These are phyloP conservation scores for Penicillium macrosclerotiorum DNA, from an alignment of 495 filamentous ascomycete species.

Conservation along the genomic window DNA sequence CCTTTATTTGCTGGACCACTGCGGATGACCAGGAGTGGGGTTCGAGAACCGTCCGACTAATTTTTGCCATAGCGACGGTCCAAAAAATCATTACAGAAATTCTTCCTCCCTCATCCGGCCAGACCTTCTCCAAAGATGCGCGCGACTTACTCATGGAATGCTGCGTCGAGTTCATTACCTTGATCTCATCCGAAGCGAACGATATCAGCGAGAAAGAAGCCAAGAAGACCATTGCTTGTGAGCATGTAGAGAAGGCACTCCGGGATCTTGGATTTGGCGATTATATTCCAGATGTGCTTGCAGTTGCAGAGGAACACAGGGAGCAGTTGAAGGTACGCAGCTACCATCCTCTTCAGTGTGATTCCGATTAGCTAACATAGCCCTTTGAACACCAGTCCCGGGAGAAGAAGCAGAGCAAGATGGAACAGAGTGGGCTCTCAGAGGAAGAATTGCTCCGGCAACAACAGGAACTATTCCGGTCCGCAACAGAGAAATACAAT, in stretches of 20 bases:
- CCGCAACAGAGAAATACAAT: slow-evolving; percentile 74
- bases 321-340: slow-evolving; percentile 79
- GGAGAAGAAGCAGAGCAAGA: slow-evolving; percentile 95
- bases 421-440: slow-evolving; percentile 87
- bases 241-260: slow-evolving; percentile 92
- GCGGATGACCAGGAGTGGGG: slow-evolving; percentile 7
- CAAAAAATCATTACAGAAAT: slow-evolving; percentile 98
- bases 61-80: slow-evolving; percentile 84
- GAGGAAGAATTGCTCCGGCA: slow-evolving; percentile 85
- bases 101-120: slow-evolving; percentile 64
- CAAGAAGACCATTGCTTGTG: slow-evolving; percentile 97
- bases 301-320: slow-evolving; percentile 87
- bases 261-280: slow-evolving; percentile 87
- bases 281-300: slow-evolving; percentile 81
- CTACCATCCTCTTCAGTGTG: not conserved
- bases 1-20: not conserved
- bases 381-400: slow-evolving; percentile 63
- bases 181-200: slow-evolving; percentile 95
- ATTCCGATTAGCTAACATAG: not conserved
- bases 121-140: slow-evolving; percentile 87
- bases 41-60: no score
- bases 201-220: slow-evolving; percentile 97
- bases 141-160: slow-evolving; percentile 96
- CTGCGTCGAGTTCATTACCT: slow-evolving; percentile 98
- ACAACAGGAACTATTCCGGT: slow-evolving; percentile 87